Base-by-base conservation (phyloP, 83 land plant genomes). In the Picea engelmannii region DNA sequence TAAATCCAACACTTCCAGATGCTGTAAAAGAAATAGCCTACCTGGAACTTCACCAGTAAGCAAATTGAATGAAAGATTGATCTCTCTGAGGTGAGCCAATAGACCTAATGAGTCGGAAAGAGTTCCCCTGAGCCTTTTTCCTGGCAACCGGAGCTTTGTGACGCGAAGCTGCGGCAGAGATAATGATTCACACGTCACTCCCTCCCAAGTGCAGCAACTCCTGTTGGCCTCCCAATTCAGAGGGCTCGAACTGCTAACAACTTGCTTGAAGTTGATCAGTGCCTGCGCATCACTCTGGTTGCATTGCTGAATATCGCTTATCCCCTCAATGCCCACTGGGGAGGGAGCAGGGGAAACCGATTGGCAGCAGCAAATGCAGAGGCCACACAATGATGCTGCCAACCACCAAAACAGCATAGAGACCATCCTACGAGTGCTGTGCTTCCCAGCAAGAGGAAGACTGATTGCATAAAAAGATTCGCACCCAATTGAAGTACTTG, bases 41-140 rank as follows among this genome's bases (percentile, higher is more conserved):
- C 60, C 40, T 44, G 90, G 90, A 2, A 86, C 18, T 1, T 66
- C 1, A 31, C 90, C 90, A 7, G 13, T 15, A 8, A 89, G 79
- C n/a, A 7, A 73, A 62, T 89, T 89, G 52, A 40, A 42, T 12
- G 90, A 89, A 18, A 89, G 82, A 80, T 85, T 79, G 44, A 85
- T 79, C 2, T 38, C 21, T 44, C 59, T 79, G 27, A 89, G 84
- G 2, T 65, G 79, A 60, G 27, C 59, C 73, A 89, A 79, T 38
- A 15, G 76, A 42, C 85, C 83, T 24, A 89, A 55, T 6, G 86
- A 79, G 8, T 44, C 58, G 9, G 84, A 83, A 24, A 86, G 78
- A 49, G 42, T 25, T 15, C 88, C 91, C 25, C 62, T 80, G 52
- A 89, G 81, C 49, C 83, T 84, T 55, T 64, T 73, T 10, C 63